Base-by-base conservation (phyloP, 208 protist species). In the Strigomonas galati region DNA sequence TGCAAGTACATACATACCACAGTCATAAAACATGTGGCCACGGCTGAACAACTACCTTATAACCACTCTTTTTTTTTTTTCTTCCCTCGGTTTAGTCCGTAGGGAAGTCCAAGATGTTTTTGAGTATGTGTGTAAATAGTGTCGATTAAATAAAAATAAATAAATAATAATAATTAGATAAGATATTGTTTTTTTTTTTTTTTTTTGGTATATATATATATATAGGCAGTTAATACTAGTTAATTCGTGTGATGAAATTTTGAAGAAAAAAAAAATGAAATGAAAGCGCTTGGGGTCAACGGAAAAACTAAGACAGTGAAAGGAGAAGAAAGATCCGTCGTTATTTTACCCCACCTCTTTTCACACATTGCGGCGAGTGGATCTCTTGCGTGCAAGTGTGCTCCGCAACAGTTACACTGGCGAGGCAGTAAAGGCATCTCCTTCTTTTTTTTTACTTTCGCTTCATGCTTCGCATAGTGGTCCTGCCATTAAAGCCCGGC, bases 401-500 rank as follows among this genome's bases (percentile, higher is more conserved):
- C 6, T 6, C 9, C 6, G 14, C 37, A 44, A 44, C 6, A 44
- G 14, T 6, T 17, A 44, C 37, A 44, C 9, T 44, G 37, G n/a
- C n/a, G n/a, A n/a, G n/a, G n/a, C n/a, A 44, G 37, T 44, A 17
- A 26, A 23, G 62, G 28, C 44, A 48, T 54, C 26, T 61, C 40
- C 55, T 52, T 59, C 26, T 53, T 60, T 54, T 60, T 59, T 37
- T 15, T 68, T 72, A 81, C 75, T 90, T 87, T 62, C 78, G 71
- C 58, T 71, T 79, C 19, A 81, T 23, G 2, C 71, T 85, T 21
- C 89, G 84, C 88, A 94, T 94, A 4, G 78, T 86, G 6, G 92
- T 97, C 71, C 94, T 94, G 0, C 92, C 92, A 59, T 84, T 94
- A 67, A 97, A 97, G 23, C 86, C 84, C 0, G 89, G 92, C 65